phyloP scores from a whole-genome alignment of 2,329 filamentous ascomycete genomes.

The Neonectria sp. region DNA sequence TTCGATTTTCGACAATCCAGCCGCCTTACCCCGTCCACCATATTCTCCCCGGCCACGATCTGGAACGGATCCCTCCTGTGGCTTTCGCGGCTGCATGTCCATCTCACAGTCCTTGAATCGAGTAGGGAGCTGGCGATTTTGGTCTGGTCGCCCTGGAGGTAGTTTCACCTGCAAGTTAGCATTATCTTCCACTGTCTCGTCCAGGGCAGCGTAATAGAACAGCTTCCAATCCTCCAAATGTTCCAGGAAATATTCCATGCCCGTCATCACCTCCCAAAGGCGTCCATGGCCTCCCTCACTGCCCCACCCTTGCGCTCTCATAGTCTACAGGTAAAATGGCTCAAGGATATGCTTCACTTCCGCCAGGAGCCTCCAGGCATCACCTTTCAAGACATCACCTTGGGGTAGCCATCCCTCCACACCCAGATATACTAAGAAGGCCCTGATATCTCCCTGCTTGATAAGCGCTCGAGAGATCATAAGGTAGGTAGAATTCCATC shows the following conservation, averaged over 20 bases:
- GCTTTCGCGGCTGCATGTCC: slow-evolving; percentile 5
- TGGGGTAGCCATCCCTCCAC: slow-evolving; percentile 2
- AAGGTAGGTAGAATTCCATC: slow-evolving; percentile 15
- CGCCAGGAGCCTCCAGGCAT: slow-evolving; percentile 4
- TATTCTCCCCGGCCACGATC: too few species aligned
- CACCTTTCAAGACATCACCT: slow-evolving; percentile 7
- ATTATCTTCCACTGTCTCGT: background rate
- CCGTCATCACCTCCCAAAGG: slow-evolving; percentile 1
- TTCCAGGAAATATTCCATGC: background rate
- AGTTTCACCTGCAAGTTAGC: background rate
- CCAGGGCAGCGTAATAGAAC: background rate
- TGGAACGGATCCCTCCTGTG: background rate
- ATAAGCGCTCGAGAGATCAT: slow-evolving; percentile 18
- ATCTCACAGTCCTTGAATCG: slow-evolving; percentile 8
- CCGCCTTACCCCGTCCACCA: too few species aligned
- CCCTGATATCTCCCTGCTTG: slow-evolving; percentile 17
- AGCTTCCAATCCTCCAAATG: slow-evolving; percentile 8
- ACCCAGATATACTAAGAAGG: background rate
- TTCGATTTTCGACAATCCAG: too few species aligned
- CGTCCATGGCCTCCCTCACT: background rate
- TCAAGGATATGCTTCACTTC: slow-evolving; percentile 5
- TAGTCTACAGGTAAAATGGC: slow-evolving; percentile 2
- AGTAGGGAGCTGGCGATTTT: slow-evolving; percentile 5
- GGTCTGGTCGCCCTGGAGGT: slow-evolving; percentile 4
- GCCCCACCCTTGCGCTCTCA: background rate